Percentiles rank a stretch among this genome's conserved stretches.
These are phyloP conservation scores for Pseudomassariella vexata DNA, from an alignment of 2,329 filamentous ascomycete species.

Conservation along the genomic window DNA sequence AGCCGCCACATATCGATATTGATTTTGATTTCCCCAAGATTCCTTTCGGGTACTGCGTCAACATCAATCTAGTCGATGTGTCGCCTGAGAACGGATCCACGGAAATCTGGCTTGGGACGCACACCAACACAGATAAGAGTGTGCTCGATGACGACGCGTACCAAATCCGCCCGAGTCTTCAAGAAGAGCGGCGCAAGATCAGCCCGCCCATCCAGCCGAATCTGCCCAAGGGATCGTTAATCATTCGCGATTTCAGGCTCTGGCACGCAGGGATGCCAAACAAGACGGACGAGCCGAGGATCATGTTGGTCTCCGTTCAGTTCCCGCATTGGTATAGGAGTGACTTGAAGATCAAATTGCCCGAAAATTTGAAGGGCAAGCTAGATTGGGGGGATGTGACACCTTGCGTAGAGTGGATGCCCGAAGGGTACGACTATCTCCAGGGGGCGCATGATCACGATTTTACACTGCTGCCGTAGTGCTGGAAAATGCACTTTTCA, in stretches of 20 bases:
- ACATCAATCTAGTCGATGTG: conserved; percentile 39
- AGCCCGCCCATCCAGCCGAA: conserved; percentile 30
- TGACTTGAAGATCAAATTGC: conserved; percentile 24
- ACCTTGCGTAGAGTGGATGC: conserved; percentile 28
- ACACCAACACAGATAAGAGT: conserved; percentile 28
- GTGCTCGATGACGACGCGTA: conserved; percentile 15
- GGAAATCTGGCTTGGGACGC: conserved; percentile 44
- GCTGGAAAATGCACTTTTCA: too few relatives aligned
- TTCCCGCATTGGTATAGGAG: conserved; percentile 32
- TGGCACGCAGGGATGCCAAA: conserved; percentile 48
- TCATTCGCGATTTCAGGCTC: conserved; percentile 39
- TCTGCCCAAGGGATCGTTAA: conserved; percentile 35
- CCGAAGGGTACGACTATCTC: conserved; percentile 29
- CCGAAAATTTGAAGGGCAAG: conserved; percentile 19
- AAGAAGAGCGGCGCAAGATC: conserved; percentile 24
- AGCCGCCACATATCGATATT: conserved; percentile 35
- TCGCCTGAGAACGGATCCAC: conserved; percentile 39
- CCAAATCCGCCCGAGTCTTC: conserved; percentile 24
- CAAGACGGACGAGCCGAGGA: conserved; percentile 29
- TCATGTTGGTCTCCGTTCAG: conserved; percentile 34
- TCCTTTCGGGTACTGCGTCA: conserved; percentile 40
- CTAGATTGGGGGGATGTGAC: conserved; percentile 28
- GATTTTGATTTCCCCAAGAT: conserved; percentile 41
- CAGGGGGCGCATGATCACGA: conserved; percentile 28
- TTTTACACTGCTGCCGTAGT: conserved; percentile 20